phyloP scores from a whole-genome alignment of 441 rosid genomes.

The Lepidium campestre region DNA sequence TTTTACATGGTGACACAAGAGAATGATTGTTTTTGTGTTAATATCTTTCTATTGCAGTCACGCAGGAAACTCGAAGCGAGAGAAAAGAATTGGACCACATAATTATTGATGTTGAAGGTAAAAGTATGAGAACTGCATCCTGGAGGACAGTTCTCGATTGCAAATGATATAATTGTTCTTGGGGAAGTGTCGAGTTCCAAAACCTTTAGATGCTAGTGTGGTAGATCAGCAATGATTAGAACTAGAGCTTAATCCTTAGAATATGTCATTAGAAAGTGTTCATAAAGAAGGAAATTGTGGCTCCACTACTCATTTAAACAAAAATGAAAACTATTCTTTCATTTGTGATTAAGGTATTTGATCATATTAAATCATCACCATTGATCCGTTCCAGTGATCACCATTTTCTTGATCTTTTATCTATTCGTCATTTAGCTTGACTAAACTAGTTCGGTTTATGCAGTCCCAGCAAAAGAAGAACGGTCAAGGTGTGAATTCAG shows the following conservation, averaged over 20 bases:
- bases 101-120: slow-evolving; percentile 25
- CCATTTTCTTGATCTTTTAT: background rate
- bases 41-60: slow-evolving; percentile 10
- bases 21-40: background rate
- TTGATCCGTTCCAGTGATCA: background rate
- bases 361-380: background rate
- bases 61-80: background rate
- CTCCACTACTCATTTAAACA: slow-evolving; percentile 13
- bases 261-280: slow-evolving; percentile 6
- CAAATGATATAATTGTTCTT: slow-evolving; percentile 3
- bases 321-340: background rate
- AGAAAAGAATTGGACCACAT: background rate
- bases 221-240: background rate
- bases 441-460: background rate
- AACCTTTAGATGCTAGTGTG: slow-evolving; percentile 6
- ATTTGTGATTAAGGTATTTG: background rate
- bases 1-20: background rate
- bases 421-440: background rate
- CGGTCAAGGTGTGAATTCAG: slow-evolving; percentile 9
- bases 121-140: background rate
- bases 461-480: slow-evolving; percentile 8
- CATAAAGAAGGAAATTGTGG: slow-evolving; percentile 6
- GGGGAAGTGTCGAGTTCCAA: slow-evolving; percentile 3
- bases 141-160: background rate
- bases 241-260: background rate